Base-by-base conservation (phyloP, 2,329 filamentous ascomycete species). In the Pleomassaria siparia region DNA sequence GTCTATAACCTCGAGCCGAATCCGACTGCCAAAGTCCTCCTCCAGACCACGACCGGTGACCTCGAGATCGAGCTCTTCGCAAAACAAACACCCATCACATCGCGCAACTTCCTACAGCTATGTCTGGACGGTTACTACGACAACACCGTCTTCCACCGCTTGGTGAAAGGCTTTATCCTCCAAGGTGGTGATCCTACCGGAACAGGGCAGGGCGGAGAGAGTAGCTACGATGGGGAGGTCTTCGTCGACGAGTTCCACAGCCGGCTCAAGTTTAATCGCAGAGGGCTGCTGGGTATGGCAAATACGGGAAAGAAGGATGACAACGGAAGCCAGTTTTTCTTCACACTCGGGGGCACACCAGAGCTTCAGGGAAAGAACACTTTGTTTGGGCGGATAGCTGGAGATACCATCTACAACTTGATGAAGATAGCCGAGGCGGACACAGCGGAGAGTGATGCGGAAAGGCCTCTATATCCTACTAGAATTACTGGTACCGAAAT, bases 281-380 rank as follows among this genome's bases (percentile, higher is more conserved):
- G 94, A 50, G 94, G 94, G 0, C 74, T 97, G 60, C 73, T 99
- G 59, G 94, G 89, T n/a, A 96, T 97, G 91, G 94, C 94, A 22
- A 97, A 97, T 71, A 87, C 88, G 51, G 86, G 91, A 37, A 76
- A 74, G 43, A 80, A 81, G 24, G 80, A 91, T 62, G 88, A 88
- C 45, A 97, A 97, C 74, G 89, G 90, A 26, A 96, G 90, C 70
- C 94, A 99, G 72, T 97, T 97, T 78, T 99, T 99, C 76, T 86
- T 99, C 52, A 97, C 94, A 0, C 74, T 99, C 44, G 91, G 84
- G 54, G 77, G 78, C 45, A 91, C 91, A 20, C 85, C 90, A 21
- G 91, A 97, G 75, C 71, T 99, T 63, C 89, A 87, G 58, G 88
- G 87, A 43, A 89, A 89, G 73, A 96, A 96, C 70, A 97, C 94